phyloP scores from a whole-genome alignment of 257 asterid species.

The Coffea eugenioides region DNA sequence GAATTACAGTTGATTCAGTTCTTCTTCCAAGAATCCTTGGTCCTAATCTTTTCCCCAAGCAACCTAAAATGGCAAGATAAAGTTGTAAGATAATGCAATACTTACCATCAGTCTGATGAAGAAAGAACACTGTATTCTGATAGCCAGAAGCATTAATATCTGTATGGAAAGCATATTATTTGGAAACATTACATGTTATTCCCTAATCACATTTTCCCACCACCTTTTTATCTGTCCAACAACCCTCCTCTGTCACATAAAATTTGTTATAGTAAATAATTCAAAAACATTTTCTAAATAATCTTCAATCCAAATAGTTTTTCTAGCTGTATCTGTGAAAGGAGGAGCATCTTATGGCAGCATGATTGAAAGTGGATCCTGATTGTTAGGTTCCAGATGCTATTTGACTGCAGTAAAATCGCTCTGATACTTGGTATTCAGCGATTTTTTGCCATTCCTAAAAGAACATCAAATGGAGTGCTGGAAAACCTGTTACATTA shows the following conservation, averaged over 20 bases:
- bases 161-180: too few relatives aligned
- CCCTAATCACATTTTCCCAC: too few relatives aligned
- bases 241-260: too few relatives aligned
- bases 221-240: too few relatives aligned
- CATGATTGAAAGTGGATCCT: not conserved
- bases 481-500: not conserved
- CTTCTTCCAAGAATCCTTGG: constrained; percentile 65
- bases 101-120: not conserved
- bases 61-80: constrained; percentile 40
- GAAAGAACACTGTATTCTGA: not conserved
- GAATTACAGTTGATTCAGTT: constrained; percentile 52
- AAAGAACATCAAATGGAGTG: not conserved
- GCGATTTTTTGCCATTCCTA: not conserved
- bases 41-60: constrained; percentile 60
- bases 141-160: not conserved
- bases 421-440: too few relatives aligned
- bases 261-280: too few relatives aligned
- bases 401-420: not conserved
- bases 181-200: too few relatives aligned
- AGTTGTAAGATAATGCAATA: not conserved
- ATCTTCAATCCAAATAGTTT: too few relatives aligned
- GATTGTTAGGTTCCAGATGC: not conserved
- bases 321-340: not conserved
- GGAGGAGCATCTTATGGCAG: not conserved
- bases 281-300: too few relatives aligned